Conservation (phyloP, 352 stramenopile species). For the Globisporangium irregulare region DNA sequence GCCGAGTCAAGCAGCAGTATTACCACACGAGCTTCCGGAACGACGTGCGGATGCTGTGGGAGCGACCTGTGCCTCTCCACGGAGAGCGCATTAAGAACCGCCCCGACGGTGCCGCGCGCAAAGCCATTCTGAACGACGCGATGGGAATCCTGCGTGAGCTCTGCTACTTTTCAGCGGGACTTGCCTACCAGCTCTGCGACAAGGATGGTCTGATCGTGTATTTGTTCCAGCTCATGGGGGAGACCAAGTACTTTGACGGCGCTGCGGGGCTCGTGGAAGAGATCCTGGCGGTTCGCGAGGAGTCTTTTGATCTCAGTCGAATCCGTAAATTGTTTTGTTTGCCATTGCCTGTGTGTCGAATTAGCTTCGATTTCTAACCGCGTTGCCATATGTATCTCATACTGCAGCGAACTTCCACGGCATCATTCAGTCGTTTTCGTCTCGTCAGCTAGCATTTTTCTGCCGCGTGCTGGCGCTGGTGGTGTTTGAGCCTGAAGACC, state of each 20-base stretch:
- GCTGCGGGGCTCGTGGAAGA: slow-evolving; percentile 91
- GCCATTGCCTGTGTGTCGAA: slow-evolving; percentile 29
- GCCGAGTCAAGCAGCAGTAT: slow-evolving; percentile 22
- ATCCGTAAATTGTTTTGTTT: slow-evolving; percentile 49
- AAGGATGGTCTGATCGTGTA: slow-evolving; percentile 89
- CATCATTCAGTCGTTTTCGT: slow-evolving; percentile 88
- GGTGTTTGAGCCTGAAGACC: slow-evolving; percentile 95
- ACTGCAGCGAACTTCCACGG: slow-evolving; percentile 85
- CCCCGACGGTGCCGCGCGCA: slow-evolving; percentile 43
- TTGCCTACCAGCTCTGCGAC: slow-evolving; percentile 69
- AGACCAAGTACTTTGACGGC: slow-evolving; percentile 89
- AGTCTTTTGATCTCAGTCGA: slow-evolving; percentile 73
- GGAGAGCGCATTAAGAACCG: slow-evolving; percentile 35
- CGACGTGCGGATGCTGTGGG: slow-evolving; percentile 62
- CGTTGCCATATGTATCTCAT: slow-evolving; percentile 4
- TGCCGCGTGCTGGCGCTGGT: slow-evolving; percentile 94
- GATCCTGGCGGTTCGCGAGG: slow-evolving; percentile 86
- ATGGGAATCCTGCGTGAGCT: slow-evolving; percentile 80
- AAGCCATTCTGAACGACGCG: slow-evolving; percentile 66
- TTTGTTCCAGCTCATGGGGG: slow-evolving; percentile 92
- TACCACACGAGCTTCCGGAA: slow-evolving; percentile 30
- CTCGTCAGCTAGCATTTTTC: slow-evolving; percentile 93
- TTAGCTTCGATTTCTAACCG: neutral
- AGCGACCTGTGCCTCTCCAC: slow-evolving; percentile 33
- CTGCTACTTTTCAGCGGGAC: slow-evolving; percentile 71